Percentiles rank a stretch among this genome's conserved stretches.
Conservation (phyloP, 2,329 filamentous ascomycete species). For the Colletotrichum sp. region DNA sequence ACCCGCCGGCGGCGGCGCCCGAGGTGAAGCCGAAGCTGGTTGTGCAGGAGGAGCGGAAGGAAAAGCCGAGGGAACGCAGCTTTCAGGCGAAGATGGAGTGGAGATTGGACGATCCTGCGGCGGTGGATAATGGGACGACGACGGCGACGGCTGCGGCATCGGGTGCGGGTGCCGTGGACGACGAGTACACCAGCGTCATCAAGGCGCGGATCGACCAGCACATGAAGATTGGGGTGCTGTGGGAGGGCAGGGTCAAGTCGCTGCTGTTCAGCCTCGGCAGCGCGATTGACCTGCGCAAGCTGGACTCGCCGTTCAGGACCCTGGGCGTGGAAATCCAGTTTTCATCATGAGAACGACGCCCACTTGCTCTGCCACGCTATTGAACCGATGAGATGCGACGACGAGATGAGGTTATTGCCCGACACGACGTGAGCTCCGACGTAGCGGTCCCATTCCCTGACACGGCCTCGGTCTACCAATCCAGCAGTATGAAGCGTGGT, state of each 20-base stretch:
- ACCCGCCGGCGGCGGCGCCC: constrained; percentile 19
- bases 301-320: constrained; percentile 78
- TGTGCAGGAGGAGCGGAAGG: not conserved
- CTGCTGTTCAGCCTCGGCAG: constrained; percentile 90
- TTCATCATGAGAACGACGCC: constrained; percentile 70
- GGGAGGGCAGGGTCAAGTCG: constrained; percentile 93
- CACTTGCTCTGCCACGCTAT: too few species aligned
- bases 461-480: not conserved
- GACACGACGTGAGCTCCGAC: constrained; percentile 2
- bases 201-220: constrained; percentile 92
- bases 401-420: not conserved
- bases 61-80: constrained; percentile 43
- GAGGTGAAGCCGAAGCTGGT: not conserved
- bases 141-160: constrained; percentile 17
- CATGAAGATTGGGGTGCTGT: constrained; percentile 82
- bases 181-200: constrained; percentile 82
- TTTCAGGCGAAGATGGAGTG: constrained; percentile 60
- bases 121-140: constrained; percentile 27
- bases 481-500: too few species aligned
- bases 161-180: constrained; percentile 43
- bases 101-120: constrained; percentile 41
- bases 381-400: not conserved
- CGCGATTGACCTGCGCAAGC: constrained; percentile 77
- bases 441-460: not conserved
- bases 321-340: constrained; percentile 83